Conservation (phyloP, 805 yeast genomes). For the Yarrowia sp. region DNA sequence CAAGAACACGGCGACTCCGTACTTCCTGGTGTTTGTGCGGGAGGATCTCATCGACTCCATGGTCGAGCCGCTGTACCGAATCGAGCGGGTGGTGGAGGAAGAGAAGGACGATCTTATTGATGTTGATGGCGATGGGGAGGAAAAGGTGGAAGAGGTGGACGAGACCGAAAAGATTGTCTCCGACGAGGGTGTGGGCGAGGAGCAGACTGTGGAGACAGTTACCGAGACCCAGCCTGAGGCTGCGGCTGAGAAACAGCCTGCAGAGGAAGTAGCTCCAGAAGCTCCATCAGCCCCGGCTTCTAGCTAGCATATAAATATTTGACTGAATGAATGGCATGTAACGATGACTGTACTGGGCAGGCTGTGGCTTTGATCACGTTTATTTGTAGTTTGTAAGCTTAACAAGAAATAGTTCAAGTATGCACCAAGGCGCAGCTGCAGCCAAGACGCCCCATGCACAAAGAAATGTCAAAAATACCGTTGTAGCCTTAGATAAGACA, state of each 20-base stretch:
- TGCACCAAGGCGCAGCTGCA: too few relatives aligned
- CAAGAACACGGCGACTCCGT: constrained; percentile 85
- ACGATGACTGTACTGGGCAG: too few relatives aligned
- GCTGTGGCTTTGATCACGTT: too few relatives aligned
- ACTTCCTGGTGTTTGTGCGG: constrained; percentile 79
- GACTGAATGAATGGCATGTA: background rate
- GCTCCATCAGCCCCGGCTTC: too few relatives aligned
- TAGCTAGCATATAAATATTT: background rate
- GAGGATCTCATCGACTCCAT: constrained; percentile 50
- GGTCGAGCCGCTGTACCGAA: constrained; percentile 27
- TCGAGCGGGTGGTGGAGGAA: background rate
- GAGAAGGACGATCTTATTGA: constrained; percentile 10
- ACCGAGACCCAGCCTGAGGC: background rate
- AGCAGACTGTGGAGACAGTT: background rate
- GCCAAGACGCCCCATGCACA: too few relatives aligned
- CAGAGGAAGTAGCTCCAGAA: too few relatives aligned
- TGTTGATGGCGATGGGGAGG: constrained; percentile 8
- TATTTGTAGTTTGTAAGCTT: too few relatives aligned
- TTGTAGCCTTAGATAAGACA: too few relatives aligned
- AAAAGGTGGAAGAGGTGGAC: background rate
- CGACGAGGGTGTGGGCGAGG: background rate
- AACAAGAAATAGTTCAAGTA: too few relatives aligned
- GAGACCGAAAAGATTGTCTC: background rate
- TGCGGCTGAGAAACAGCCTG: background rate
- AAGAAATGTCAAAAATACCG: too few relatives aligned